phyloP scores from a whole-genome alignment of 768 basidiomycete species.

The Trametes coccinea region DNA sequence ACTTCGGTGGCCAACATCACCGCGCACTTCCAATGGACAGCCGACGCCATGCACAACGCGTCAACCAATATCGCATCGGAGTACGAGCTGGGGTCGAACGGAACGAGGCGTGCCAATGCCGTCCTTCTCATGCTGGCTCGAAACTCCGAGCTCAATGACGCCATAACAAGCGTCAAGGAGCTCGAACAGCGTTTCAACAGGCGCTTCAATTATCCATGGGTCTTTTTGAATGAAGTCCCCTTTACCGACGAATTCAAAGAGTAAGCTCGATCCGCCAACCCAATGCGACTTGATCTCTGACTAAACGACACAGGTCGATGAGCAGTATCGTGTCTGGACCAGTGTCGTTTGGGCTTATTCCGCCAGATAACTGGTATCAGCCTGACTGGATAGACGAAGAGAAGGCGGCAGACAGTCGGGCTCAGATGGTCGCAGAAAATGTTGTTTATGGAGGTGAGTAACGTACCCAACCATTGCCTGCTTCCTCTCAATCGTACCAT shows the following conservation, averaged over 20 bases:
- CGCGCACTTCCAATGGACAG: not conserved
- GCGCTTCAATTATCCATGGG: slow-evolving; percentile 81
- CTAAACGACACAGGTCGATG: slow-evolving; percentile 20
- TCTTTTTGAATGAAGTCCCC: slow-evolving; percentile 84
- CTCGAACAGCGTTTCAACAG: slow-evolving; percentile 89
- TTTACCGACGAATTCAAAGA: slow-evolving; percentile 77
- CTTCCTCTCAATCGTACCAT: not conserved
- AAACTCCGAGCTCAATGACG: slow-evolving; percentile 59
- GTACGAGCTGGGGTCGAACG: not conserved
- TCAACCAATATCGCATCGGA: not conserved
- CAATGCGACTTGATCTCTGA: not conserved
- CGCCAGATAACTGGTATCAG: slow-evolving; percentile 66
- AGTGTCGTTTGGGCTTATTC: slow-evolving; percentile 57
- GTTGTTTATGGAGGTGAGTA: slow-evolving; percentile 52
- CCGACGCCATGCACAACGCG: not conserved
- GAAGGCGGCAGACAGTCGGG: slow-evolving; percentile 51
- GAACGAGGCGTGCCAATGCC: slow-evolving; percentile 32
- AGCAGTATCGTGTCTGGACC: slow-evolving; percentile 33
- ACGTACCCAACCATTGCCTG: not conserved
- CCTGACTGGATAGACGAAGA: slow-evolving; percentile 74
- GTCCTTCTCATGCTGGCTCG: slow-evolving; percentile 54
- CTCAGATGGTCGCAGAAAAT: slow-evolving; percentile 48
- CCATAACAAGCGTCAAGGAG: slow-evolving; percentile 65
- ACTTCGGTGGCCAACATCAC: slow-evolving; percentile 5
- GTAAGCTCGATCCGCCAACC: slow-evolving; percentile 34